Base-by-base conservation (phyloP, 192 early-diverging fungal genomes). In the Linnemannia schmuckeri region DNA sequence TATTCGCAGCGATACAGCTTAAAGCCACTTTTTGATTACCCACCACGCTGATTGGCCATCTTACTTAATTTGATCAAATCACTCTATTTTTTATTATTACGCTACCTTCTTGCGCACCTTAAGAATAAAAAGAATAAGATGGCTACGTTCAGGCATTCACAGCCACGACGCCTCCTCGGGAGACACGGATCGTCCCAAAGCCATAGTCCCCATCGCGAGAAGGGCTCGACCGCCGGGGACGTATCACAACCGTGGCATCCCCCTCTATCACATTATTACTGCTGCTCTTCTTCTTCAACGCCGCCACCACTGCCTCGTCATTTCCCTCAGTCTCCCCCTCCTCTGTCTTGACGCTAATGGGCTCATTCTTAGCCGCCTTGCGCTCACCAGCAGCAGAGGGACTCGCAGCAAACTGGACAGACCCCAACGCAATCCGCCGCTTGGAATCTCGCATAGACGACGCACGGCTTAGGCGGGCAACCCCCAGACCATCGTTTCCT, bases 361-460 rank as follows among this genome's bases (percentile, higher is more conserved):
- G 18, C 49, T 52, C 49, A 3, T 52, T 20, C 49, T 52, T 52
- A 52, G 49, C 17, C 17, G 41, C 44, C 76, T 44, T 68, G 61
- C 17, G 4, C 13, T 49, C 13, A 41, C 1, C 30, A 27, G 40
- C 24, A 6, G 8, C 27, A n/a, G 55, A 57, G 55, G 6, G 6
- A 15, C 63, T 42, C 3, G 49, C 30, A 47, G 81, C 85, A 55
- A 87, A 87, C 40, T 63, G 76, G 20, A 87, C 70, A 3, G 75
- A 30, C 17, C 52, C 79, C 66, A 87, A 41, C 4, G 71, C 75
- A 49, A 81, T 81, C 17, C 85, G 70, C 42, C 74, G 68, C 66
- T 75, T 77, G 27, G 55, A 33, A 63, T 87, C 85, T 38, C 85
- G 75, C 85, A 87, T 81, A 15, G 85, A 87, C 18, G 80, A 87